phyloP scores from a whole-genome alignment of 257 asterid species.

The Thymus quinquecostatus region DNA sequence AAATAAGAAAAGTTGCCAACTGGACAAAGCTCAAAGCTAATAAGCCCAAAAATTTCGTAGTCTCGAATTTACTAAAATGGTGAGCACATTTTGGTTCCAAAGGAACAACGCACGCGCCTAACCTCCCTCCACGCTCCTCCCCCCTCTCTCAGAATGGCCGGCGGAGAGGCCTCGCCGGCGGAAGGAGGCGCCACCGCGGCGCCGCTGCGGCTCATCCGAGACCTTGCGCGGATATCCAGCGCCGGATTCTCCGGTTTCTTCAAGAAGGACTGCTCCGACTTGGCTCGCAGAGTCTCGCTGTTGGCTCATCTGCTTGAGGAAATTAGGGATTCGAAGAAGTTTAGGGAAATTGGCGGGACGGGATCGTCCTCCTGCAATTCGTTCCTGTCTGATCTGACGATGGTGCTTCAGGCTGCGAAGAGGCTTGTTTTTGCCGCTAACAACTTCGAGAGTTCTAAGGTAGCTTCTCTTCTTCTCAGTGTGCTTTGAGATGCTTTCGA shows the following conservation, averaged over 20 bases:
- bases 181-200: slow-evolving; percentile 36
- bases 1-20: slow-evolving; percentile 37
- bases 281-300: slow-evolving; percentile 75
- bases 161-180: slow-evolving; percentile 49
- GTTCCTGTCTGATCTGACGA: slow-evolving; percentile 60
- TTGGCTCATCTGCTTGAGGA: slow-evolving; percentile 84
- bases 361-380: slow-evolving; percentile 45
- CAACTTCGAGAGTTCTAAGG: slow-evolving; percentile 41
- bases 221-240: slow-evolving; percentile 61
- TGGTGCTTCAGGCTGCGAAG: slow-evolving; percentile 58
- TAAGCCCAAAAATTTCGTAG: slow-evolving; percentile 30
- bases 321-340: slow-evolving; percentile 58
- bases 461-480: slow-evolving; percentile 44
- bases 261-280: slow-evolving; percentile 84
- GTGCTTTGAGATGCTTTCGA: background rate
- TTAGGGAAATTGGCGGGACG: slow-evolving; percentile 28
- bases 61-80: slow-evolving; percentile 36
- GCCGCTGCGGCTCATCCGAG: slow-evolving; percentile 65
- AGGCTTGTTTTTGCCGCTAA: slow-evolving; percentile 56
- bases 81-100: slow-evolving; percentile 36
- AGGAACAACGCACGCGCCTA: slow-evolving; percentile 13
- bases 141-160: slow-evolving; percentile 54
- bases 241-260: slow-evolving; percentile 74
- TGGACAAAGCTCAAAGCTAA: slow-evolving; percentile 27
- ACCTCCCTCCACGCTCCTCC: slow-evolving; percentile 23